These are phyloP conservation scores for Claviceps digitariae DNA, from an alignment of 2,329 filamentous ascomycete species.

Conservation along the genomic window DNA sequence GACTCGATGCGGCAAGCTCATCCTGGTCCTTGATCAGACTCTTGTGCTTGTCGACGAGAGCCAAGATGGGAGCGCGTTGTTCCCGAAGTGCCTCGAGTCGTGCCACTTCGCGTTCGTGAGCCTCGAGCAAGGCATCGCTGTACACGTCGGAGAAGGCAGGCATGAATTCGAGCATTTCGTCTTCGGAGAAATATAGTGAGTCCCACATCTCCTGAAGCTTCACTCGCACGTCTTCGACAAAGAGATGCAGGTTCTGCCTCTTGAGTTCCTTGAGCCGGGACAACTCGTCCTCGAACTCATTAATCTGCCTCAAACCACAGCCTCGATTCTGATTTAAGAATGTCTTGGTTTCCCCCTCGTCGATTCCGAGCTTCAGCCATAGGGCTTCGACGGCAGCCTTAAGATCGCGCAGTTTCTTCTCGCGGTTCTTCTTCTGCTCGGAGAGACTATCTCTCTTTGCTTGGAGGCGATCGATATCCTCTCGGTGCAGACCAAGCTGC, in stretches of 20 bases:
- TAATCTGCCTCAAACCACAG: conserved; percentile 81
- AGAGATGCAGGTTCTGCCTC: conserved; percentile 84
- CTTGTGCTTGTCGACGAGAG: conserved; percentile 72
- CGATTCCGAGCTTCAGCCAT: conserved; percentile 78
- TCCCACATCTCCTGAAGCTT: conserved; percentile 95
- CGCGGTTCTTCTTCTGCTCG: conserved; percentile 78
- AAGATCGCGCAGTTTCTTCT: conserved; percentile 64
- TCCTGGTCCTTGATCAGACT: conserved; percentile 74
- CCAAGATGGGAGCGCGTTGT: conserved; percentile 72
- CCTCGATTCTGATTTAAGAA: conserved; percentile 84
- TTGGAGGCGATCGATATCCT: conserved; percentile 63
- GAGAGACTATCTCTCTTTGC: conserved; percentile 67
- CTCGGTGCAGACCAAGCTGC: conserved; percentile 81
- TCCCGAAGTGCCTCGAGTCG: conserved; percentile 72
- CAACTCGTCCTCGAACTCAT: conserved; percentile 90
- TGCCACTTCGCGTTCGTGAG: conserved; percentile 82
- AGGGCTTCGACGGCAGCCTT: conserved; percentile 66
- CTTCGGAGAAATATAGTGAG: conserved; percentile 81
- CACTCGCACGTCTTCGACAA: conserved; percentile 85
- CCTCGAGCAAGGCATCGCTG: conserved; percentile 86
- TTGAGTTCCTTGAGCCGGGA: conserved; percentile 81
- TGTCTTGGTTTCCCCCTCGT: conserved; percentile 67
- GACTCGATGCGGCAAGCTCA: conserved; percentile 76
- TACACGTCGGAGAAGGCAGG: conserved; percentile 96
- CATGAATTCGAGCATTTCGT: conserved; percentile 97